Conservation (phyloP, 257 asterid genomes). For the Solanum piurae region DNA sequence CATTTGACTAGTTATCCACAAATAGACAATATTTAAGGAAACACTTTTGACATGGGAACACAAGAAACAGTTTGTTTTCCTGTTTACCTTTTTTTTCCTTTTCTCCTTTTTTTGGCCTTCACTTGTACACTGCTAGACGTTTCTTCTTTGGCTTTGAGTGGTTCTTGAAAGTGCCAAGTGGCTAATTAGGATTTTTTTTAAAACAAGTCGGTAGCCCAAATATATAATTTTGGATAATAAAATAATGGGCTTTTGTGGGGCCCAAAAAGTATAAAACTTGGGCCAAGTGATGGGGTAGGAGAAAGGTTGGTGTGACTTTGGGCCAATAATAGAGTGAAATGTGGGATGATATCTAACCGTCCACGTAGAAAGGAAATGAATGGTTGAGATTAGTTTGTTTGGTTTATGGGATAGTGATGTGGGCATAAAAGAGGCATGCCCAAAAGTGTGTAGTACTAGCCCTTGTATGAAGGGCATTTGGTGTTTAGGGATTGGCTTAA, state of each 20-base stretch:
- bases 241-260: constrained; percentile 18
- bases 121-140: neutral
- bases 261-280: constrained; percentile 30
- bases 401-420: neutral
- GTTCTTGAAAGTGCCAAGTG: constrained; percentile 14
- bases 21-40: neutral
- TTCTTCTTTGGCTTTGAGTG: constrained; percentile 8
- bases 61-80: neutral
- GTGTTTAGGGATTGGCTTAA: neutral
- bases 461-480: neutral
- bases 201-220: neutral
- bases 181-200: neutral
- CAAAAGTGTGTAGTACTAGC: neutral
- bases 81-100: neutral
- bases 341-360: constrained; percentile 22
- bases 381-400: constrained; percentile 3
- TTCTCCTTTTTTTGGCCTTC: neutral
- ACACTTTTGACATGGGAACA: neutral
- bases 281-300: constrained; percentile 25
- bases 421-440: neutral
- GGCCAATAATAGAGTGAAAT: constrained; percentile 13
- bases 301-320: constrained; percentile 21
- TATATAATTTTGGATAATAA: neutral
- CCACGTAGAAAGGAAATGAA: constrained; percentile 13
- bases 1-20: neutral